phyloP scores from a whole-genome alignment of 768 basidiomycete species.

The Ramaria sp. region DNA sequence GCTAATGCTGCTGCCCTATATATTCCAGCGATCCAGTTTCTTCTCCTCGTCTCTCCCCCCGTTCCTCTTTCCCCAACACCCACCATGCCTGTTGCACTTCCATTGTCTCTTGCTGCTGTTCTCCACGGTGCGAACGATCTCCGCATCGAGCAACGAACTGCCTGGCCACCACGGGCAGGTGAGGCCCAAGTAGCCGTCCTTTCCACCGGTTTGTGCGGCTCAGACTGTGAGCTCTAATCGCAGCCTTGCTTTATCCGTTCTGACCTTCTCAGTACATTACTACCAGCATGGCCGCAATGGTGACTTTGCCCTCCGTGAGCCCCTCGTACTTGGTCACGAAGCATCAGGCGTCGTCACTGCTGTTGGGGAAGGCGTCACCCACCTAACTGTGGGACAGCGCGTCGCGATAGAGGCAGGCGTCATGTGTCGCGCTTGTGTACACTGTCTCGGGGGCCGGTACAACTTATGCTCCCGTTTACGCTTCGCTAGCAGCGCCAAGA shows the following conservation, averaged over 20 bases:
- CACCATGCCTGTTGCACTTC: slow-evolving; percentile 30
- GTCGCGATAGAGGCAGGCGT: slow-evolving; percentile 93
- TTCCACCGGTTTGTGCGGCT: slow-evolving; percentile 87
- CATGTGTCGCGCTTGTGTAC: slow-evolving; percentile 67
- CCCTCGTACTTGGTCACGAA: slow-evolving; percentile 91
- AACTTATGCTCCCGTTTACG: slow-evolving; percentile 88
- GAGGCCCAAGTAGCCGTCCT: slow-evolving; percentile 73
- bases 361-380: slow-evolving; percentile 55
- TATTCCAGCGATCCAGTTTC: slow-evolving; percentile 12
- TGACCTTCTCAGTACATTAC: slow-evolving; percentile 65
- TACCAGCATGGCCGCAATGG: slow-evolving; percentile 85
- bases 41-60: slow-evolving; percentile 15
- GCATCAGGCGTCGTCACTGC: slow-evolving; percentile 79
- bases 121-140: slow-evolving; percentile 80
- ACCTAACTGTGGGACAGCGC: slow-evolving; percentile 62
- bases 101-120: slow-evolving; percentile 60
- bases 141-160: slow-evolving; percentile 59
- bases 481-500: slow-evolving; percentile 84
- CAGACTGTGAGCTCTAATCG: slow-evolving; percentile 45
- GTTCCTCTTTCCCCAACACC: slow-evolving; percentile 23
- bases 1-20: background rate
- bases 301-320: slow-evolving; percentile 76
- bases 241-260: background rate
- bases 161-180: slow-evolving; percentile 60
- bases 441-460: slow-evolving; percentile 69